Conservation (phyloP, 352 stramenopile genomes). For the Phytophthora chlamydospora region DNA sequence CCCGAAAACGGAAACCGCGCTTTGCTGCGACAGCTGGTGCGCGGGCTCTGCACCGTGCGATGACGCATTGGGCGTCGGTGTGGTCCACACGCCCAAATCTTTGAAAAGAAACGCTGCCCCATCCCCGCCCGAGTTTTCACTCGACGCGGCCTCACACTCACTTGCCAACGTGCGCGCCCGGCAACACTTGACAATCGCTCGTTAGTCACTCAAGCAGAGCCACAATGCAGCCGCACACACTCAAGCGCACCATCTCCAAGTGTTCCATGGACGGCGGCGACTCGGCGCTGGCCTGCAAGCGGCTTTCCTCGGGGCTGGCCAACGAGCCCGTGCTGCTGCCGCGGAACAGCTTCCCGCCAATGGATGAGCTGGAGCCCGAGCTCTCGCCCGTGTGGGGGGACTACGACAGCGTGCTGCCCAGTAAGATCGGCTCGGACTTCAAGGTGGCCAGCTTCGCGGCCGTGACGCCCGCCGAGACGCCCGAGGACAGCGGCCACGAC, state of each 20-base stretch:
- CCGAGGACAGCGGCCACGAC: constrained; percentile 23
- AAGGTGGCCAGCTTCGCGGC: constrained; percentile 2
- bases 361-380: constrained; percentile 39
- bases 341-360: constrained; percentile 22
- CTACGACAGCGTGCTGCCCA: constrained; percentile 24
- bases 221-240: constrained; percentile 37
- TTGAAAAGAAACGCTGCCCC: constrained; percentile 26
- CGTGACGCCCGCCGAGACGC: constrained; percentile 15
- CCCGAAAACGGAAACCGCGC: constrained; percentile 13
- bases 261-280: constrained; percentile 58
- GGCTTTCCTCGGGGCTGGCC: constrained; percentile 41
- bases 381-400: constrained; percentile 41
- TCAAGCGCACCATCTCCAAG: constrained; percentile 86
- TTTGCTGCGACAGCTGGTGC: constrained; percentile 17
- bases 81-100: constrained; percentile 27
- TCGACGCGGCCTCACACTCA: constrained; percentile 9
- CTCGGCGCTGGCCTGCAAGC: constrained; percentile 45
- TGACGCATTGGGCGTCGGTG: constrained; percentile 26
- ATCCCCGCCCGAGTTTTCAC: background rate
- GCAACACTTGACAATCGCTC: constrained; percentile 13
- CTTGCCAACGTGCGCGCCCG: constrained; percentile 20
- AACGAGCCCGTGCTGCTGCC: constrained; percentile 57
- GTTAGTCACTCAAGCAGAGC: too few relatives aligned
- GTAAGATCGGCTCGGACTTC: constrained; percentile 16
- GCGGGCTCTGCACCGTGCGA: constrained; percentile 5